Percentiles rank a stretch among this genome's conserved stretches.
phyloP scores from a whole-genome alignment of 345 rosid genomes.

The Citrus medica region DNA sequence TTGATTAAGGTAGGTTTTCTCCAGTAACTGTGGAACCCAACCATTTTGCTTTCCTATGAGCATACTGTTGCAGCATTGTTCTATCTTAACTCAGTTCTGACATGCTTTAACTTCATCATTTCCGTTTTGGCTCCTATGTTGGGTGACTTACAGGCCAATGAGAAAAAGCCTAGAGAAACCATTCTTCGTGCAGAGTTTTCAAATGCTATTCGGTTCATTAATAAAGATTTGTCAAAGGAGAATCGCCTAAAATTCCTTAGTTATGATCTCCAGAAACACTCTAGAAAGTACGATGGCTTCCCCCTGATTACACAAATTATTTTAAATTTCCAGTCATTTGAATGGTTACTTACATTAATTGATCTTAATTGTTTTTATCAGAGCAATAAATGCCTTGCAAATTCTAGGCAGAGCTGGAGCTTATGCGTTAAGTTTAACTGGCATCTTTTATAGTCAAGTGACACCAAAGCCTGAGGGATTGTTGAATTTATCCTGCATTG shows the following conservation, averaged over 20 bases:
- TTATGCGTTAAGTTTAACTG: slow-evolving; percentile 69
- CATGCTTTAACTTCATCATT: slow-evolving; percentile 3
- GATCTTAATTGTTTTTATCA: slow-evolving; percentile 31
- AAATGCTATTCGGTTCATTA: slow-evolving; percentile 66
- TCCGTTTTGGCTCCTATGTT: slow-evolving; percentile 16
- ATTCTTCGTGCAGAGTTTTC: slow-evolving; percentile 82
- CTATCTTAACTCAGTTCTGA: slow-evolving; percentile 10
- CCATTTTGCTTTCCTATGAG: background rate
- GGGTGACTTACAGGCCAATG: slow-evolving; percentile 53
- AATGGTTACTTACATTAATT: slow-evolving; percentile 7
- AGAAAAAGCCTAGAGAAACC: slow-evolving; percentile 89
- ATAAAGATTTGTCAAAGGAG: slow-evolving; percentile 57
- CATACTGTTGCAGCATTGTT: background rate
- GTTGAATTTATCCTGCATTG: slow-evolving; percentile 30
- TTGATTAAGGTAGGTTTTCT: slow-evolving; percentile 70
- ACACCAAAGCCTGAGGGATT: slow-evolving; percentile 38
- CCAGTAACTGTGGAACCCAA: background rate
- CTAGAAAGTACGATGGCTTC: slow-evolving; percentile 50
- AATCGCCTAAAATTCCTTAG: slow-evolving; percentile 74
- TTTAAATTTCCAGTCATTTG: background rate
- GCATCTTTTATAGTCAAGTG: slow-evolving; percentile 68
- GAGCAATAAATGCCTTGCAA: slow-evolving; percentile 66
- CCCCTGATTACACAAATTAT: background rate
- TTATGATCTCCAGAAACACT: slow-evolving; percentile 82
- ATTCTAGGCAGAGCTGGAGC: slow-evolving; percentile 66